These are phyloP conservation scores for Ophiostoma himal-ulmi DNA, from an alignment of 2,329 filamentous ascomycete species.

Conservation along the genomic window DNA sequence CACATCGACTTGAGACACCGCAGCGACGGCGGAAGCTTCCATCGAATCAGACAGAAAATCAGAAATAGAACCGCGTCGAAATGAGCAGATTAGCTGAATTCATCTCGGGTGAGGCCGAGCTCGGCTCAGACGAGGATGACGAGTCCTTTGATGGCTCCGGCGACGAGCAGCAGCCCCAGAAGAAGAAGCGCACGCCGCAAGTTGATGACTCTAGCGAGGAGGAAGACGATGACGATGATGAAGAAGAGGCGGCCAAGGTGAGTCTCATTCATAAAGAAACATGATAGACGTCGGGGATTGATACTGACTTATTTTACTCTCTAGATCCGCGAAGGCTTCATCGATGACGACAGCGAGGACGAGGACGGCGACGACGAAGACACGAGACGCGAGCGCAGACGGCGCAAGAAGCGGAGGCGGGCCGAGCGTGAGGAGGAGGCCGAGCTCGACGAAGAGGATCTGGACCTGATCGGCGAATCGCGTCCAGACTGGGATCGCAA, in stretches of 20 bases:
- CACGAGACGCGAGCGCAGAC: slow-evolving; percentile 50
- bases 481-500: slow-evolving; percentile 64
- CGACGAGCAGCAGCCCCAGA: slow-evolving; percentile 59
- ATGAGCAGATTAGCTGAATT: slow-evolving; percentile 69
- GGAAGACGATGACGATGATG: slow-evolving; percentile 86
- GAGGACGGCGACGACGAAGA: slow-evolving; percentile 58
- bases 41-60: neutral
- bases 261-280: neutral
- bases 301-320: slow-evolving; percentile 8
- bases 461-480: slow-evolving; percentile 87
- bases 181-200: slow-evolving; percentile 40
- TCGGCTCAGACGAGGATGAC: slow-evolving; percentile 81
- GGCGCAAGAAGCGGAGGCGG: slow-evolving; percentile 70
- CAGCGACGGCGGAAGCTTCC: neutral
- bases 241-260: slow-evolving; percentile 74
- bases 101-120: slow-evolving; percentile 77
- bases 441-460: slow-evolving; percentile 88
- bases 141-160: slow-evolving; percentile 75
- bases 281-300: neutral
- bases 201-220: slow-evolving; percentile 85
- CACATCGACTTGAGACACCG: slow-evolving; percentile 3
- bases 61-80: slow-evolving; percentile 29
- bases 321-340: slow-evolving; percentile 88
- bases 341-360: slow-evolving; percentile 85
- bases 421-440: slow-evolving; percentile 77